Base-by-base conservation (phyloP, 148 eudicot species). In the Suaeda aralocaspica region DNA sequence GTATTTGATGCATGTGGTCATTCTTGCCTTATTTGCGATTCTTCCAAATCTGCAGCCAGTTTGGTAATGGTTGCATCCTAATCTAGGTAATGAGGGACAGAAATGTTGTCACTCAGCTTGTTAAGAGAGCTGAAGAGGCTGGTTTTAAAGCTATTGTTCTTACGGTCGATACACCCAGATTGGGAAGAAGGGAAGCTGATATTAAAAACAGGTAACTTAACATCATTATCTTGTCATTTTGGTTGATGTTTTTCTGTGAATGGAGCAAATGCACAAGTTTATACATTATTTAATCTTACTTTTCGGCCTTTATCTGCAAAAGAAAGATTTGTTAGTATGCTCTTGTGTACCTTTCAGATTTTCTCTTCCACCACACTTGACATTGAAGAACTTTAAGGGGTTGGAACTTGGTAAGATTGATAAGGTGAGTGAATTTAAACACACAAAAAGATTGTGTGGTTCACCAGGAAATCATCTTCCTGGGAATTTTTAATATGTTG, bases 151-250 rank as follows among this genome's bases (percentile, higher is more conserved):
- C 99, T 10, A 91, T 94, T 64, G 92, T 81, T 69, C 88, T 91
- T 59, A 94, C 99, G 10, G 99, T 87, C 51, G 99, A 94, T 76
- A 87, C 97, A 57, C 99, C 97, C 36, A 84, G 84, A 64, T 83
- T 94, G 5, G 97, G 99, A 36, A 85, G 97, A 68, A 84, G 99
- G 66, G 99, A 94, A 79, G 89, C 97, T 71, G 97, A 94, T 83
- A 91, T 94, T 16, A 94, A 87, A 83, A 94, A 94, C 82, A 94
- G 97, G 97, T 88, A 44, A 21, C 14, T 63, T n/a, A n/a, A 49
- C 28, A 21, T 55, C 19, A 21, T 26, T 25, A 16, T 25, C 18
- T 19, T 41, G 2, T 36, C 53, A 4, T 71, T 33, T 21, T 21
- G 9, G 18, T 14, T 5, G 51, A 36, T 24, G 21, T 16, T 22